Evolutionary conservation across 1,139 yeast species (phyloP).

Genomic region (Debaryomycetaceae sp.): DNA sequence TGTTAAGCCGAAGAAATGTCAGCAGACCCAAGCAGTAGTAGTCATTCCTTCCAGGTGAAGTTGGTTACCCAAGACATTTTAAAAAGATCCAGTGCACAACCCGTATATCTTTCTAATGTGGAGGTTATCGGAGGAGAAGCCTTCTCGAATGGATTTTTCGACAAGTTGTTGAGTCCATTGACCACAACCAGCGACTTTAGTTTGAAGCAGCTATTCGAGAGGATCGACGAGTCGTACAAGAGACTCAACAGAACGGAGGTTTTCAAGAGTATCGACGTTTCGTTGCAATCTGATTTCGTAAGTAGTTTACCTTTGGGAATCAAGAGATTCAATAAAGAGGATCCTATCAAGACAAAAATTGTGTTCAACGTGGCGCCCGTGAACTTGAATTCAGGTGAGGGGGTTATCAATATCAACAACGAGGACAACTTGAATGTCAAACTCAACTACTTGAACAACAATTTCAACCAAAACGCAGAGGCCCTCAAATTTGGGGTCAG

Average conservation of each 20-base stretch:
- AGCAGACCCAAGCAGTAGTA: constrained; percentile 3
- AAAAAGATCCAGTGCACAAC: constrained; percentile 31
- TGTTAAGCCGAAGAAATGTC: background rate
- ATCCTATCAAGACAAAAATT: constrained; percentile 37
- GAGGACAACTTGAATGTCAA: constrained; percentile 39
- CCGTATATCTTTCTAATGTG: constrained; percentile 43
- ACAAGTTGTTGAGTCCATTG: constrained; percentile 44
- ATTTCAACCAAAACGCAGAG: constrained; percentile 45
- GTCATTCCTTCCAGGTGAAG: constrained; percentile 23
- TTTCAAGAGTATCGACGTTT: constrained; percentile 35
- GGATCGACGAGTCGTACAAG: constrained; percentile 22
- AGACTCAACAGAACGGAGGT: constrained; percentile 40
- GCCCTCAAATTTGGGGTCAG: constrained; percentile 38
- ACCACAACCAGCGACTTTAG: constrained; percentile 44
- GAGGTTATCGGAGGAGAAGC: constrained; percentile 50
- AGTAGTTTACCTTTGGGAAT: constrained; percentile 22
- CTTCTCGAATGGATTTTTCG: constrained; percentile 44
- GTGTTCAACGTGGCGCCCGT: constrained; percentile 32
- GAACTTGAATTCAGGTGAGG: constrained; percentile 35
- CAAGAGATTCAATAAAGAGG: constrained; percentile 30
- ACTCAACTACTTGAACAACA: constrained; percentile 40
- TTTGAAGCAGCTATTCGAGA: constrained; percentile 34
- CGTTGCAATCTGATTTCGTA: constrained; percentile 32
- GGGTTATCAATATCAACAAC: constrained; percentile 34
- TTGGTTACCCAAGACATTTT: constrained; percentile 32